These are phyloP conservation scores for Amanita polypyramis DNA, from an alignment of 768 basidiomycete species.

Conservation along the genomic window DNA sequence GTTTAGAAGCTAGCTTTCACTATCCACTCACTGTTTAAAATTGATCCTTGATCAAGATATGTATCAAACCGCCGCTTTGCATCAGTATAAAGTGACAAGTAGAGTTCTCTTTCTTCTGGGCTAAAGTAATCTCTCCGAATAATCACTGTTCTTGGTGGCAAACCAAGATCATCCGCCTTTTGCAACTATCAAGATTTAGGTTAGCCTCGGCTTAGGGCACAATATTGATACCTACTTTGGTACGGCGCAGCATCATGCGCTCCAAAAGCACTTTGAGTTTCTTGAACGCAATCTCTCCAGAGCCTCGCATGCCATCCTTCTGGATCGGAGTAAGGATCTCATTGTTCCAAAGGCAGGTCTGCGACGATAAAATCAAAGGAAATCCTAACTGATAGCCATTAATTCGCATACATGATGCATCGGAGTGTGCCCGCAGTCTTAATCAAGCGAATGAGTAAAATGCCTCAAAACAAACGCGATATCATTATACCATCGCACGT, in stretches of 20 bases:
- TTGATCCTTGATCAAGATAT: conserved; percentile 82
- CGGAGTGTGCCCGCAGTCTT: conserved; percentile 78
- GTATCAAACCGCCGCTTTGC: conserved; percentile 89
- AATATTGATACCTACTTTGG: conserved; percentile 40
- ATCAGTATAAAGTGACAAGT: conserved; percentile 83
- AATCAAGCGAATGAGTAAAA: conserved; percentile 1
- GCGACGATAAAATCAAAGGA: conserved; percentile 7
- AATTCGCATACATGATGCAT: conserved; percentile 63
- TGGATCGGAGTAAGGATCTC: conserved; percentile 96
- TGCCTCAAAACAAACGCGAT: background rate
- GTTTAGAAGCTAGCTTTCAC: background rate
- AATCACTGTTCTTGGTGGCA: conserved; percentile 86
- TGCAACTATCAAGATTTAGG: conserved; percentile 47
- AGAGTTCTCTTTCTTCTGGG: conserved; percentile 94
- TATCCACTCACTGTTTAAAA: conserved; percentile 72
- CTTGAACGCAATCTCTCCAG: conserved; percentile 79
- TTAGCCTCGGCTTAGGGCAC: background rate
- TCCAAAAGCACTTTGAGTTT: conserved; percentile 85
- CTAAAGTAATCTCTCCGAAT: conserved; percentile 90
- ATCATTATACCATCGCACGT: conserved; percentile 67
- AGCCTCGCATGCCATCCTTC: conserved; percentile 73
- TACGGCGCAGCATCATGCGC: conserved; percentile 91
- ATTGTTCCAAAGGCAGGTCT: conserved; percentile 96
- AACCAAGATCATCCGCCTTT: conserved; percentile 90
- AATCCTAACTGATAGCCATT: conserved; percentile 7